Evolutionary conservation across 1,284 basidiomycete genomes (phyloP).

Genomic region (Hypsizygus ulmarius): DNA sequence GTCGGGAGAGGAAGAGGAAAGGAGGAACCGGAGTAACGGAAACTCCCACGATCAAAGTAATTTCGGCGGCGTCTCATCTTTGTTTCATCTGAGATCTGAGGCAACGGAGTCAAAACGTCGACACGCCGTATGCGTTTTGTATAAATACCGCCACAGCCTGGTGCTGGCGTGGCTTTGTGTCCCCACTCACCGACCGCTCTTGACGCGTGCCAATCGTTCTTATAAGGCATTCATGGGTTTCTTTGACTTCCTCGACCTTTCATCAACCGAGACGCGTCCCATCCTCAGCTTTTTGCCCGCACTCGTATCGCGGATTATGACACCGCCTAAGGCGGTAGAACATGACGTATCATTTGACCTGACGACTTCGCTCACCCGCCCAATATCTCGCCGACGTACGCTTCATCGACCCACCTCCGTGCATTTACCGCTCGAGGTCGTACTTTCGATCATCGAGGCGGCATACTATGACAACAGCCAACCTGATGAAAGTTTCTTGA

Average conservation of each 20-base stretch:
- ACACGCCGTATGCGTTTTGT: slow-evolving; percentile 12
- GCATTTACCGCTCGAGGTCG: slow-evolving; percentile 58
- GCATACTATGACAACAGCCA: slow-evolving; percentile 41
- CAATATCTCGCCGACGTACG: neutral
- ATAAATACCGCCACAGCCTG: slow-evolving; percentile 18
- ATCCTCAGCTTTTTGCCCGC: slow-evolving; percentile 16
- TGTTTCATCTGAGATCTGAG: slow-evolving; percentile 24
- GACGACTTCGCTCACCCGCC: slow-evolving; percentile 9
- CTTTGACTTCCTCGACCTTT: slow-evolving; percentile 36
- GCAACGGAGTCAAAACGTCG: slow-evolving; percentile 11
- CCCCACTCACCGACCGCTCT: slow-evolving; percentile 2
- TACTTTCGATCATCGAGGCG: slow-evolving; percentile 58
- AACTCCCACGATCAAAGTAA: slow-evolving; percentile 19
- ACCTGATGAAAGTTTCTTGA: slow-evolving; percentile 42
- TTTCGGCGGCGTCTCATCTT: slow-evolving; percentile 19
- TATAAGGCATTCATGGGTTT: slow-evolving; percentile 31
- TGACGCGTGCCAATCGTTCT: neutral
- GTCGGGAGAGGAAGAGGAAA: slow-evolving; percentile 14
- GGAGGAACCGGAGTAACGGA: slow-evolving; percentile 17
- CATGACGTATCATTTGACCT: slow-evolving; percentile 39
- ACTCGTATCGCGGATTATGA: slow-evolving; percentile 20
- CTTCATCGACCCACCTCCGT: slow-evolving; percentile 12
- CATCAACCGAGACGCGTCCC: slow-evolving; percentile 24
- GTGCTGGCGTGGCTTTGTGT: slow-evolving; percentile 6
- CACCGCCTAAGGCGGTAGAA: slow-evolving; percentile 28